A percentile compares a stretch with the other conserved stretches of the same genome.
phyloP scores from a whole-genome alignment of 441 rosid genomes.

The Gossypium schwendimanii region DNA sequence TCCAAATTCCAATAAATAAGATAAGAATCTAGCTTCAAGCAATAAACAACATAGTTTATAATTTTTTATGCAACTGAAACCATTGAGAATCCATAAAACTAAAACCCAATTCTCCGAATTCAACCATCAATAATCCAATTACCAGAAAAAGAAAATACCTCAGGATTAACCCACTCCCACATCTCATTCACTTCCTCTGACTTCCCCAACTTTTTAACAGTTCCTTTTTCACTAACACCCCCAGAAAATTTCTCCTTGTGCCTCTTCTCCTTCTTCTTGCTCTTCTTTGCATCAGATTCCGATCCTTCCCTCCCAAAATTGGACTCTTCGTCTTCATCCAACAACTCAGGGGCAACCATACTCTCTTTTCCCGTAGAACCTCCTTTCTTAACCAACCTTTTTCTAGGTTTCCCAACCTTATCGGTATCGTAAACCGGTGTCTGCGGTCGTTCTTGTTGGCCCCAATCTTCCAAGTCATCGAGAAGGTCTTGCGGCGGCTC shows the following conservation, averaged over 20 bases:
- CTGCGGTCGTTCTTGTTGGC: constrained; percentile 48
- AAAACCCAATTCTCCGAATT: constrained; percentile 4
- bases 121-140: not conserved
- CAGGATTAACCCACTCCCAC: constrained; percentile 86
- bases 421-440: constrained; percentile 66
- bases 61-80: not conserved
- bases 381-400: constrained; percentile 78
- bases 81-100: not conserved
- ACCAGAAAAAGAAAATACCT: constrained; percentile 33
- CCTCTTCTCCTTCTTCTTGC: constrained; percentile 53
- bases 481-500: constrained; percentile 44
- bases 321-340: constrained; percentile 50
- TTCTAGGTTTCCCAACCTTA: constrained; percentile 63
- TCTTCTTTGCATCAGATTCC: constrained; percentile 47
- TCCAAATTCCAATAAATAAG: not conserved
- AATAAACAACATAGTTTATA: not conserved
- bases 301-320: constrained; percentile 30
- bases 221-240: constrained; percentile 32
- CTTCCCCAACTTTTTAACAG: constrained; percentile 32
- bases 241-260: constrained; percentile 32
- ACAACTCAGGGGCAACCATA: constrained; percentile 39
- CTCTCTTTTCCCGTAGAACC: constrained; percentile 26
- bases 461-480: constrained; percentile 51
- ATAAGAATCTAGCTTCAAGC: not conserved
- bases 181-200: constrained; percentile 67